Base-by-base conservation (phyloP, 1,139 yeast species). In the Geotrichum australiense region DNA sequence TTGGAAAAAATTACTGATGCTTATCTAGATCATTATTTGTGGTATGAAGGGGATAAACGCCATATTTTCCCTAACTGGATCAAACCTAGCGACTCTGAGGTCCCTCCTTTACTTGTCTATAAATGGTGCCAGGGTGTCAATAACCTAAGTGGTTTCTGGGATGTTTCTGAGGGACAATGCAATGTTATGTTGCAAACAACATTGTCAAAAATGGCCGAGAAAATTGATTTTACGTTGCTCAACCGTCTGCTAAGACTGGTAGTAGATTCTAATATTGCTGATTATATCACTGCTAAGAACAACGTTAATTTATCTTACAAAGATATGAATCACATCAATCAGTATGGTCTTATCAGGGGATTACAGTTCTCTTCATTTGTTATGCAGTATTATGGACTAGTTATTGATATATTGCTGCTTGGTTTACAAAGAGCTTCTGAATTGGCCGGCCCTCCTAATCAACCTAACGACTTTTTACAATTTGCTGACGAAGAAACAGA, bases 51-150 rank as follows among this genome's bases (percentile, higher is more conserved):
- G 4, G 96, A 86, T 41, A 80, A 83, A 54, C 66, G 96, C 45
- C 78, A 80, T 15, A 65, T 93, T 29, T 93, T 93, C 63, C 99
- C 99, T 3, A 81, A 81, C 56, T 93, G 98, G 98, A 71, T 91
- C 35, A 91, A 93, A 58, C 98, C 99, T 4, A 79, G 85, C 51
- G 98, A 91, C 55, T 77, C 86, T 23, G 98, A 93, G 58, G 83
- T 91, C 19, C 94, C 97, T 0, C 98, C 96, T 0, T 63, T 89
- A 31, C 66, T 89, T 48, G 94, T 84, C 0, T 89, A 91, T 63
- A 91, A 89, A 57, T 91, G 96, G 96, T 79, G 89, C 53, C 95
- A 85, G 55, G 96, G 96, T n/a, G 71, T 91, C 43, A 91, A 87
- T 57, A 86, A 87, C 53, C 62, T 87, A 40, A 65, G 74, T 6